Evolutionary conservation across 306 rosid species (phyloP).

Genomic region (Lithocarpus polystachyus): DNA sequence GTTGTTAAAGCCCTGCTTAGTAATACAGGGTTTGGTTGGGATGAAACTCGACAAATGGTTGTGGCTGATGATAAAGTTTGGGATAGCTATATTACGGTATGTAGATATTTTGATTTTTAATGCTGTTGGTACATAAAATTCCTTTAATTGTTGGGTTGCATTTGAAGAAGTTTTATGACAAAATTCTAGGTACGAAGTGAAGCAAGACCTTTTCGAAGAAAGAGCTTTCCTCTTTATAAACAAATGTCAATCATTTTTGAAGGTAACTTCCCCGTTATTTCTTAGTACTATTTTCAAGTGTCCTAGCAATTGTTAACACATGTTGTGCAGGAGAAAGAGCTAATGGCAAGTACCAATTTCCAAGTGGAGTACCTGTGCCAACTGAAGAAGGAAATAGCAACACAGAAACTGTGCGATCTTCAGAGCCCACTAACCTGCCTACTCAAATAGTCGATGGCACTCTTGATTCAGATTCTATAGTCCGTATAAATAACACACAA

Average conservation of each 20-base stretch:
- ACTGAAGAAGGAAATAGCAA: slow-evolving; percentile 41
- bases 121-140: background rate
- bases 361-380: slow-evolving; percentile 17
- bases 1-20: slow-evolving; percentile 36
- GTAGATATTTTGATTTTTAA: background rate
- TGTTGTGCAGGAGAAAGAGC: slow-evolving; percentile 32
- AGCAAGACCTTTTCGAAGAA: slow-evolving; percentile 42
- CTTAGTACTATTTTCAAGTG: background rate
- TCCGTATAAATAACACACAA: slow-evolving; percentile 15
- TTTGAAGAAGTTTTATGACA: background rate
- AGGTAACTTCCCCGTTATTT: slow-evolving; percentile 17
- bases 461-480: slow-evolving; percentile 31
- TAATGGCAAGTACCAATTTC: slow-evolving; percentile 22
- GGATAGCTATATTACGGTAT: slow-evolving; percentile 35
- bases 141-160: background rate
- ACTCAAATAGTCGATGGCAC: slow-evolving; percentile 40
- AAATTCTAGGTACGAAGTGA: slow-evolving; percentile 31
- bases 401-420: slow-evolving; percentile 37
- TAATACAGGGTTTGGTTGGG: slow-evolving; percentile 39
- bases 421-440: slow-evolving; percentile 36
- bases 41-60: slow-evolving; percentile 38
- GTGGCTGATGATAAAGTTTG: slow-evolving; percentile 44
- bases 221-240: slow-evolving; percentile 35
- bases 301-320: background rate
- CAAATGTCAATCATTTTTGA: slow-evolving; percentile 42